Conservation (phyloP, 129 eudicot species). For the Centaurea solstitialis region DNA sequence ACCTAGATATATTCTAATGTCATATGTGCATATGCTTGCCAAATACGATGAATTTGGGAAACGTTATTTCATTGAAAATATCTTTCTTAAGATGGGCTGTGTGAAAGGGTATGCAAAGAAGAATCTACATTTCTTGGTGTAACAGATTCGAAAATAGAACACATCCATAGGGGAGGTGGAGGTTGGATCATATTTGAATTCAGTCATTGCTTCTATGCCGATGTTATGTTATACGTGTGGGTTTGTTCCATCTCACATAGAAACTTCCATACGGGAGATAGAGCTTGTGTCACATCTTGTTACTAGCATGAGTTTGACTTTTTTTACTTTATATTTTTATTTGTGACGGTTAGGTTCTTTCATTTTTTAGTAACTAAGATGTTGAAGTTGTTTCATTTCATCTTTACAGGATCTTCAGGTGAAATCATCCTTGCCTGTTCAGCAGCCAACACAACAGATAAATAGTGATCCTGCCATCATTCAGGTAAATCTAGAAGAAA, state of each 20-base stretch:
- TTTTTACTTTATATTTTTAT: neutral
- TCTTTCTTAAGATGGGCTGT: neutral
- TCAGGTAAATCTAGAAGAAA: slow-evolving; percentile 52
- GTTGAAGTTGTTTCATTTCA: neutral
- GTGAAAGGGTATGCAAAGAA: neutral
- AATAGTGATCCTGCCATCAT: slow-evolving; percentile 83
- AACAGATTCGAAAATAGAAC: neutral
- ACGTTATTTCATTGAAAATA: neutral
- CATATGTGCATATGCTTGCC: neutral
- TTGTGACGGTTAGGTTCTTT: neutral
- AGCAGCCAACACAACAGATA: slow-evolving; percentile 55
- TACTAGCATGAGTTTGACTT: neutral
- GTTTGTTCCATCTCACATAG: neutral
- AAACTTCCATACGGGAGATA: slow-evolving; percentile 3
- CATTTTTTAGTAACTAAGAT: neutral
- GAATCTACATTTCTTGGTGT: neutral
- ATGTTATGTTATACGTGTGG: neutral
- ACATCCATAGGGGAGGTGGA: neutral
- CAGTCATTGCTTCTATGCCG: neutral
- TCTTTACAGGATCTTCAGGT: slow-evolving; percentile 77
- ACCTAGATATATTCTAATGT: neutral
- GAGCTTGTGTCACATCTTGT: neutral
- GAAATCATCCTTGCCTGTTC: slow-evolving; percentile 75
- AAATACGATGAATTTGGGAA: neutral
- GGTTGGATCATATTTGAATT: neutral